Evolutionary conservation across 2,329 filamentous ascomycete species (phyloP), one percentile per base, ranked within the genome.

Genomic region (Neonectria coccinea): DNA sequence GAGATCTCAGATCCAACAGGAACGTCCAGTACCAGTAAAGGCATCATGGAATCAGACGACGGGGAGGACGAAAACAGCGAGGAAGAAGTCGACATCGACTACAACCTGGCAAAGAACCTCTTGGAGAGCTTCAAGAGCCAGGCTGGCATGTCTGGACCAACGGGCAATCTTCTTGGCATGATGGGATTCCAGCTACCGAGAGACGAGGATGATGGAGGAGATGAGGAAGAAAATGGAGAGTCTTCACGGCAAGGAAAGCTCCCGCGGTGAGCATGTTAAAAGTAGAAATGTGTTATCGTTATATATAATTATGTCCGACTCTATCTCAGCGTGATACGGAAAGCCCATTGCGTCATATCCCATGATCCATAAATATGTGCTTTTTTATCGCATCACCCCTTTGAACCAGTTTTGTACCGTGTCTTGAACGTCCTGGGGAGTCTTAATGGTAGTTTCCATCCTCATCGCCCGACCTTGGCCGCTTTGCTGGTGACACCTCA

Each of bases 111-210:
- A 18, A 93, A 92, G 77, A 98, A 98, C 74, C 83, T 99, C 59
- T 83, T 99, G 1, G 93, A 97, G 77, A 95, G 93, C 72, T 94
- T 99, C 79, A 97, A 97, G 75, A 91, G 92, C 16, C 95, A 98
- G 77, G 93, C 85, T 18, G 96, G 96, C 12, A 88, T 91, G 83
- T 85, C 93, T 33, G 96, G 96, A 0, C 96, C 96, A 1, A 92
- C 92, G 2, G 90, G 94, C 1, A 98, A 97, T 76, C 82, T 99
- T 65, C 85, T 99, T 73, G 91, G 90, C 7, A 86, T 97, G 80
- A 91, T 98, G 90, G 94, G 94, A 0, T 83, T 97, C 69, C 85
- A 88, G 44, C 82, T 97, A 64, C 95, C 95, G 0, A 85, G 92
- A 64, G 93, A 97, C 73, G 93, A 95, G 65, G 89, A 86, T 27